A percentile compares a stretch with the other conserved stretches of the same genome.
Conservation (phyloP, 139 green algal genomes). For the Tetradesmus obliquus region DNA sequence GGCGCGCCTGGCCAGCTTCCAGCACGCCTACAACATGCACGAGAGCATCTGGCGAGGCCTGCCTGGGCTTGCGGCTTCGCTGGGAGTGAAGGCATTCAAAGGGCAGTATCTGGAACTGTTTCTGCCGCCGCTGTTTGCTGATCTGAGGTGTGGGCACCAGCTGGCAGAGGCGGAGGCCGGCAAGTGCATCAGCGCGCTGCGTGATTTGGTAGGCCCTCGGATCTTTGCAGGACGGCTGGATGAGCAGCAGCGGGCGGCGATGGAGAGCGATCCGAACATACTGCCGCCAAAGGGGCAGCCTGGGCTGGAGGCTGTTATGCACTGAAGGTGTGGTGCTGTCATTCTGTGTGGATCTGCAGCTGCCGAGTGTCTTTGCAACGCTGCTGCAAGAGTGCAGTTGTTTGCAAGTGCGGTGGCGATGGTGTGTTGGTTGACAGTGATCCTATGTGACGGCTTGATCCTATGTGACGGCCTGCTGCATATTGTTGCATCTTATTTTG, state of each 20-base stretch:
- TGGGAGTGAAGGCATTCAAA: constrained; percentile 73
- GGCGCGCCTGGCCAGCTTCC: constrained; percentile 71
- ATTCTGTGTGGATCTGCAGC: neutral
- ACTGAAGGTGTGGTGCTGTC: neutral
- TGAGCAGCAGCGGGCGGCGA: constrained; percentile 55
- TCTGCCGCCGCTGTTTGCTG: constrained; percentile 76
- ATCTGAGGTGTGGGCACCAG: constrained; percentile 76
- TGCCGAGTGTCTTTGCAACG: neutral
- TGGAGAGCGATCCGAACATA: constrained; percentile 58
- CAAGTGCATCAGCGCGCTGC: constrained; percentile 62
- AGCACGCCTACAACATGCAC: constrained; percentile 74
- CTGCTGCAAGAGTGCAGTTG: neutral
- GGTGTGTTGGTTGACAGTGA: neutral
- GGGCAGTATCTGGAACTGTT: constrained; percentile 72
- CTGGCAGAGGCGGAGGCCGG: constrained; percentile 76
- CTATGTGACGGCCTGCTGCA: neutral
- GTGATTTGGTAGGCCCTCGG: constrained; percentile 72
- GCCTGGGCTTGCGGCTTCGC: constrained; percentile 68
- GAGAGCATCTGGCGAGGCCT: constrained; percentile 86
- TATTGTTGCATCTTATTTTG: too few species aligned
- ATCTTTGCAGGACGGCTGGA: constrained; percentile 71
- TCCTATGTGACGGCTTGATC: neutral
- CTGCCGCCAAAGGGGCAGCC: constrained; percentile 25
- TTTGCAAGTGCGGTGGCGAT: neutral
- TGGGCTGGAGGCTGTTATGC: neutral